Base-by-base conservation (phyloP, 345 rosid species). In the Rubroshorea leprosula region DNA sequence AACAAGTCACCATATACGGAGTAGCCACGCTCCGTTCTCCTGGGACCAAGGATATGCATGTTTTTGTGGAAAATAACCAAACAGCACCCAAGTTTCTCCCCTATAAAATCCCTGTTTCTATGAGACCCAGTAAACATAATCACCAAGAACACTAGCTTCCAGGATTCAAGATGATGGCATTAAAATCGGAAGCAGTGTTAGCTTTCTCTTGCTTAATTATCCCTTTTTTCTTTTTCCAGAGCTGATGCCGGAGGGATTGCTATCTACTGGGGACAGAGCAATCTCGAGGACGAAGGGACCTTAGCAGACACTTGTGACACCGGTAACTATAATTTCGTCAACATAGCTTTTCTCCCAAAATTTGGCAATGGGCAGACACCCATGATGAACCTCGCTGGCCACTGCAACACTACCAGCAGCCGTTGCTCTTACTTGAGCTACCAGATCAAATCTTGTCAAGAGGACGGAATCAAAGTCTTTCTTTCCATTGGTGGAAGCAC, bases 201-300 rank as follows among this genome's bases (percentile, higher is more conserved):
- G n/a, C n/a, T n/a, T n/a, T n/a, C n/a, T n/a, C n/a, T n/a, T n/a
- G n/a, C n/a, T n/a, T n/a, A n/a, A n/a, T n/a, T n/a, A n/a, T n/a
- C n/a, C n/a, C n/a, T n/a, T n/a, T n/a, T n/a, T n/a, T n/a, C n/a
- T n/a, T n/a, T n/a, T n/a, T n/a, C n/a, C n/a, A 23, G 24, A 3
- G 4, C 20, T 14, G 16, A 43, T 9, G 31, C 31, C 0, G 51
- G 27, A 1, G 15, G 53, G 5, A 49, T 49, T 49, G 53, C 53
- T 8, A 49, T 49, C 25, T 49, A 49, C 15, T 49, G 53, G 53
- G 53, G 53, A 2, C 53, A 49, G 53, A 49, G 19, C n/a, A n/a
- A n/a, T n/a, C n/a, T n/a, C 23, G 53, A 23, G 4, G 19, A 49
- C 16, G 56, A 62, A 51, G 31, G 31, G 3, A 51, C 31, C 5